Evolutionary conservation across 108 stramenopile species (phyloP).

Genomic region (Conticribra weissflogii): DNA sequence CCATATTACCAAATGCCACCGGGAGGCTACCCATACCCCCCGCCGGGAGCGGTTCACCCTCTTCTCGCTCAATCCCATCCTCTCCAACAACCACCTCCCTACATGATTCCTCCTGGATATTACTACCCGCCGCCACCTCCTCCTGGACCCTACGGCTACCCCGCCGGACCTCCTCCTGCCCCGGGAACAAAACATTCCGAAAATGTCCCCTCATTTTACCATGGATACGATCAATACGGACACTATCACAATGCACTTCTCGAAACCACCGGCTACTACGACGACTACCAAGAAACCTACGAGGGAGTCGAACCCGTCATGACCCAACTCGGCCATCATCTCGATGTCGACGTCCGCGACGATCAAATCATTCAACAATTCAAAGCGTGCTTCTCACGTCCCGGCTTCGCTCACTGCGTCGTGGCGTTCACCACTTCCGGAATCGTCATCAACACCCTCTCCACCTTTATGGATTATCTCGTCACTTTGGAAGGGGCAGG

Average conservation of each 20-base stretch:
- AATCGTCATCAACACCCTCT: conserved; percentile 88
- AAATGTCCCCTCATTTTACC: conserved; percentile 32
- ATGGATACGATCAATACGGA: conserved; percentile 47
- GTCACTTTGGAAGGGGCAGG: conserved; percentile 85
- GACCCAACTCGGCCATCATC: conserved; percentile 75
- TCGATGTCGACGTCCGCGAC: conserved; percentile 88
- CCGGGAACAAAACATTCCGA: conserved; percentile 24
- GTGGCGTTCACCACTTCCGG: conserved; percentile 84
- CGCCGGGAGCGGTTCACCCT: neutral
- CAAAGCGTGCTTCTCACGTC: conserved; percentile 78
- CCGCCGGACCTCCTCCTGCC: neutral
- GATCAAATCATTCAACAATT: conserved; percentile 82
- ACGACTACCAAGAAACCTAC: conserved; percentile 23
- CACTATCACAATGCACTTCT: conserved; percentile 53
- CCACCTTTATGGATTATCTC: conserved; percentile 92
- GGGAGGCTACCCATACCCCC: neutral
- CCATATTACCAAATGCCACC: conserved; percentile 1
- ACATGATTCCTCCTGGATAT: conserved; percentile 20
- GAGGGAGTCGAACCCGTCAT: conserved; percentile 81
- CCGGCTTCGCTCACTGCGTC: conserved; percentile 81
- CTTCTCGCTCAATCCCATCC: conserved; percentile 3
- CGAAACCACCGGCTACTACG: conserved; percentile 32
- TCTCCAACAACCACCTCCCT: conserved; percentile 10
- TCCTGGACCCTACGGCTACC: neutral
- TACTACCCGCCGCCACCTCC: conserved; percentile 25